phyloP scores from a whole-genome alignment of 2,329 filamentous ascomycete genomes.

The Microdochium nivale region DNA sequence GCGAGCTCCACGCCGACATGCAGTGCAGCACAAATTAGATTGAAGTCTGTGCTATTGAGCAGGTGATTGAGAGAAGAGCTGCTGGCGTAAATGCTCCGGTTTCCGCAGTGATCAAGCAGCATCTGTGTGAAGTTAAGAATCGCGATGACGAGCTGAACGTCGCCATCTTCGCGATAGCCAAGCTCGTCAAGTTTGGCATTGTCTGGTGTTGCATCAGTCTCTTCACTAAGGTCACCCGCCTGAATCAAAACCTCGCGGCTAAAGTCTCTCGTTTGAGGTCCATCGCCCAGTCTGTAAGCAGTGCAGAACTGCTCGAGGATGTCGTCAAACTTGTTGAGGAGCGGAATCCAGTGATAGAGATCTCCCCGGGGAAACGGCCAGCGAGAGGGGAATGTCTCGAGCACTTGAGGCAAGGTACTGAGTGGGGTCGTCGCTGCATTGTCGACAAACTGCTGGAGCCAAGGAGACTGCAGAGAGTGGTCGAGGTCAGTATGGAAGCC shows the following conservation, averaged over 20 bases:
- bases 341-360: conserved; percentile 94
- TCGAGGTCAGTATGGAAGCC: conserved; percentile 15
- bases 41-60: conserved; percentile 76
- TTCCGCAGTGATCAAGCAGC: conserved; percentile 89
- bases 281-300: conserved; percentile 70
- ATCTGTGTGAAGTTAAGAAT: conserved; percentile 80
- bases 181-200: conserved; percentile 38
- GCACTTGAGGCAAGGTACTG: conserved; percentile 66
- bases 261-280: conserved; percentile 75
- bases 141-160: conserved; percentile 69
- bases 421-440: conserved; percentile 60
- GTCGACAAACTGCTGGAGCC: conserved; percentile 73
- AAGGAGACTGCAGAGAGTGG: conserved; percentile 60
- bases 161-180: conserved; percentile 66
- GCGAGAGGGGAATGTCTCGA: conserved; percentile 72
- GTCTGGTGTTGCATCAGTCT: conserved; percentile 13
- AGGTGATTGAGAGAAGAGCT: conserved; percentile 83
- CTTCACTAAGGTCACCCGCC: conserved; percentile 40
- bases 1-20: conserved; percentile 79
- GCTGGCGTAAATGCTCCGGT: conserved; percentile 91
- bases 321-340: conserved; percentile 87
- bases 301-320: conserved; percentile 75
- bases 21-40: conserved; percentile 69
- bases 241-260: conserved; percentile 53
- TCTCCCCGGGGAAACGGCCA: conserved; percentile 97